Percentiles rank a stretch among this genome's conserved stretches.
Evolutionary conservation across 169 alveolate genomes (phyloP).

Genomic region (Plasmodium cynomolgi): DNA sequence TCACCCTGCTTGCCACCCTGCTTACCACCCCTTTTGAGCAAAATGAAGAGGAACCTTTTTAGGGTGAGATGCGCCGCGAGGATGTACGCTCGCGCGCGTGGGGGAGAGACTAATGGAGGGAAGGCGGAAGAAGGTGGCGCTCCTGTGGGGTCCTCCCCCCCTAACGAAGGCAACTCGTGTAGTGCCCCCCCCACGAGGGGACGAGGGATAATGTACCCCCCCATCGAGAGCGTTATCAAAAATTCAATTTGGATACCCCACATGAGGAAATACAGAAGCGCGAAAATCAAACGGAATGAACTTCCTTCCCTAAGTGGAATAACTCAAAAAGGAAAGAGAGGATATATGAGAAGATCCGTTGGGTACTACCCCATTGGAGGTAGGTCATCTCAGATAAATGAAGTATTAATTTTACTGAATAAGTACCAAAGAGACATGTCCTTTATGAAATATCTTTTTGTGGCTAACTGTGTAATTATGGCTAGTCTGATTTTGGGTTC

Average conservation of each 20-base stretch:
- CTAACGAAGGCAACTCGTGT: not conserved
- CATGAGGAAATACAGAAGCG: not conserved
- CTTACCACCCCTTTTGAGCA: not conserved
- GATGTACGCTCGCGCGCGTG: not conserved
- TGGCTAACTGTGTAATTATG: not conserved
- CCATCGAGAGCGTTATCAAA: not conserved
- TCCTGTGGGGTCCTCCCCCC: not conserved
- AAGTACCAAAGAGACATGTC: not conserved
- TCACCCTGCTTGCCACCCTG: not conserved
- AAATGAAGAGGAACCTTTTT: not conserved
- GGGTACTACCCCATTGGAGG: not conserved
- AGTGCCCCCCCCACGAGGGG: not conserved
- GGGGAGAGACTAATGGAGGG: not conserved
- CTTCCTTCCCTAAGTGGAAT: not conserved
- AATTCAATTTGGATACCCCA: not conserved
- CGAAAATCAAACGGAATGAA: not conserved
- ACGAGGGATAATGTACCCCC: not conserved
- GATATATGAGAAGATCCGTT: not conserved
- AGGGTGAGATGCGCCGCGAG: not conserved
- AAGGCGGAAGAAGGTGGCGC: not conserved
- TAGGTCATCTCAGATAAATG: not conserved
- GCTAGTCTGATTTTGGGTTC: not conserved
- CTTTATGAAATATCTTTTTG: constrained; percentile 2
- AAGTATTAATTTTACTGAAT: not conserved
- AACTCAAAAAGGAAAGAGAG: not conserved